Evolutionary conservation across 2,329 filamentous ascomycete genomes (phyloP).

Genomic region (Verticillium tricorpus): DNA sequence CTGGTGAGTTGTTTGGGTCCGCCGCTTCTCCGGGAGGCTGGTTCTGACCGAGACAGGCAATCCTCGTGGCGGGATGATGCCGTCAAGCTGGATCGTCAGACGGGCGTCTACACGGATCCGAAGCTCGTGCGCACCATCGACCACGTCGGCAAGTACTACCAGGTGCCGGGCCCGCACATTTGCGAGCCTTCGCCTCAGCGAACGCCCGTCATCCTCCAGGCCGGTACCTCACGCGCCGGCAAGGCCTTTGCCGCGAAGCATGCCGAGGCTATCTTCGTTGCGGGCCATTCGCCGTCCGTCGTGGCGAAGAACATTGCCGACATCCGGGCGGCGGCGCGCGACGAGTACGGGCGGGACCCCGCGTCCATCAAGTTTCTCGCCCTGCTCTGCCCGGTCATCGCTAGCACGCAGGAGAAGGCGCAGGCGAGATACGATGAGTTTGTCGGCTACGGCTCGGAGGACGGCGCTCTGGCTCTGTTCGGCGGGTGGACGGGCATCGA

Average conservation of each 20-base stretch:
- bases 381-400: slow-evolving; percentile 54
- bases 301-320: slow-evolving; percentile 53
- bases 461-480: slow-evolving; percentile 60
- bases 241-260: slow-evolving; percentile 59
- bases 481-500: slow-evolving; percentile 66
- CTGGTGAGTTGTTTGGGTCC: slow-evolving; percentile 35
- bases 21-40: background rate
- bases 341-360: slow-evolving; percentile 46
- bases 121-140: slow-evolving; percentile 56
- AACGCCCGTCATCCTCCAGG: slow-evolving; percentile 61
- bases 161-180: slow-evolving; percentile 55
- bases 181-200: slow-evolving; percentile 59
- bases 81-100: slow-evolving; percentile 49
- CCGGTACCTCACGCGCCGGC: slow-evolving; percentile 56
- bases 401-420: slow-evolving; percentile 55
- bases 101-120: slow-evolving; percentile 39
- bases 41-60: slow-evolving; percentile 18
- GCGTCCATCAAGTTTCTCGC: slow-evolving; percentile 56
- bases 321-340: slow-evolving; percentile 46
- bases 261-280: slow-evolving; percentile 61
- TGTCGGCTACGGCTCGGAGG: slow-evolving; percentile 50
- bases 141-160: slow-evolving; percentile 56
- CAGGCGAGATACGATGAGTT: slow-evolving; percentile 51
- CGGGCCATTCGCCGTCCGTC: slow-evolving; percentile 49
- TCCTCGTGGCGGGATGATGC: slow-evolving; percentile 58